Conservation (phyloP, 2,329 filamentous ascomycete genomes). For the Pseudonectria foliicola region DNA sequence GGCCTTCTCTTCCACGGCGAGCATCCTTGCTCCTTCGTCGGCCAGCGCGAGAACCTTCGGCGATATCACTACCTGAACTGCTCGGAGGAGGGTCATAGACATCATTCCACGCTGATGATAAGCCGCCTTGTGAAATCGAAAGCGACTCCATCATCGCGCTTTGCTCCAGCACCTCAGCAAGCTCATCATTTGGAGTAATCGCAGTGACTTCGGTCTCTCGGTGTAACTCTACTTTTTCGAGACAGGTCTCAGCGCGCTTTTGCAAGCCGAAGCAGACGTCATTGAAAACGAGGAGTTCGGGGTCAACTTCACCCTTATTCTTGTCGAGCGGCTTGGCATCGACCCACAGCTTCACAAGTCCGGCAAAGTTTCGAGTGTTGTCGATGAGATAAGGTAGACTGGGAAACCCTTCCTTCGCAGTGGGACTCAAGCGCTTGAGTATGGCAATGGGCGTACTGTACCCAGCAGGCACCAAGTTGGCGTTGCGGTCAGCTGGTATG, state of each 20-base stretch:
- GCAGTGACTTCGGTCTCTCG: conserved; percentile 31
- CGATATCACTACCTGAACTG: conserved; percentile 44
- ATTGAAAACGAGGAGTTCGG: conserved; percentile 48
- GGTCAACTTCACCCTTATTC: conserved; percentile 29
- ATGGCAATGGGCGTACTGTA: conserved; percentile 94
- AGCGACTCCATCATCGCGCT: conserved; percentile 29
- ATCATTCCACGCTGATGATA: conserved; percentile 22
- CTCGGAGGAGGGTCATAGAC: conserved; percentile 33
- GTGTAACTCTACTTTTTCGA: conserved; percentile 40
- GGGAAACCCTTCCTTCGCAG: conserved; percentile 84
- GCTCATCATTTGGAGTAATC: conserved; percentile 26
- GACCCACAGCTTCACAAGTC: conserved; percentile 74
- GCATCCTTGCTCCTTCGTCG: conserved; percentile 26
- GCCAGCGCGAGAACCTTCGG: conserved; percentile 15
- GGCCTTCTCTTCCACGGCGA: conserved; percentile 21
- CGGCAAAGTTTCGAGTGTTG: conserved; percentile 75
- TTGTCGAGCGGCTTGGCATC: conserved; percentile 42
- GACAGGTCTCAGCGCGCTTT: conserved; percentile 43
- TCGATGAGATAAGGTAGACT: conserved; percentile 91
- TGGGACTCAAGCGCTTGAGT: conserved; percentile 69
- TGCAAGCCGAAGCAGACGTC: conserved; percentile 44
- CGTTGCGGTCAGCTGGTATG: conserved; percentile 65
- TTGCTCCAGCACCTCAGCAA: conserved; percentile 44
- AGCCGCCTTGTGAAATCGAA: conserved; percentile 23
- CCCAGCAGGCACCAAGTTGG: conserved; percentile 63